Evolutionary conservation across 148 eudicot genomes (phyloP).

Genomic region (Beta vulgaris): DNA sequence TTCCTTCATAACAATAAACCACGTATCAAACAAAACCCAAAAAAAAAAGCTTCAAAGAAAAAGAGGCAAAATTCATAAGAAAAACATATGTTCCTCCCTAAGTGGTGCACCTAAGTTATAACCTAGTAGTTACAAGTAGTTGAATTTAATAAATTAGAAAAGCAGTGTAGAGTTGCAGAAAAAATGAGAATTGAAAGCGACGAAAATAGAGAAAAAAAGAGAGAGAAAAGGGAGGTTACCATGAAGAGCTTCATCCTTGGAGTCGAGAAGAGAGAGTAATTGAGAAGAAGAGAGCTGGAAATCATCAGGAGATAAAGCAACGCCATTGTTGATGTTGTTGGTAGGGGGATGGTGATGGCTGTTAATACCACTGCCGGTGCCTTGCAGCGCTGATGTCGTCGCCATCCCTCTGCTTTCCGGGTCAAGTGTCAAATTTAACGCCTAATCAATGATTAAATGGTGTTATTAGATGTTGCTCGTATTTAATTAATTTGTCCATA

Average conservation of each 20-base stretch:
- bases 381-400: slow-evolving; percentile 39
- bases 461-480: no score
- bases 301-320: slow-evolving; percentile 36
- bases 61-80: no score
- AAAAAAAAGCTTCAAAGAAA: no score
- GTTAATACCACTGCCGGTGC: slow-evolving; percentile 27
- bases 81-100: no score
- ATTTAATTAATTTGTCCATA: no score
- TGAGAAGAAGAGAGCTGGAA: slow-evolving; percentile 41
- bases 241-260: slow-evolving; percentile 59
- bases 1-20: no score
- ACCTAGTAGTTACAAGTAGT: no score
- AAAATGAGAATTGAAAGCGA: not conserved
- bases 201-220: not conserved
- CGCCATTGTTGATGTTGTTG: slow-evolving; percentile 11
- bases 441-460: no score
- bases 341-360: not conserved
- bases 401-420: not conserved
- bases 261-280: slow-evolving; percentile 48
- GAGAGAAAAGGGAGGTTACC: slow-evolving; percentile 32
- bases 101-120: no score
- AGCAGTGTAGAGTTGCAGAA: not conserved
- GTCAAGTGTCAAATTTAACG: no score
- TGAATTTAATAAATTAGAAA: not conserved
- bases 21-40: no score